Evolutionary conservation across 2,329 filamentous ascomycete species (phyloP).

Genomic region (Colletotrichum sublineola): DNA sequence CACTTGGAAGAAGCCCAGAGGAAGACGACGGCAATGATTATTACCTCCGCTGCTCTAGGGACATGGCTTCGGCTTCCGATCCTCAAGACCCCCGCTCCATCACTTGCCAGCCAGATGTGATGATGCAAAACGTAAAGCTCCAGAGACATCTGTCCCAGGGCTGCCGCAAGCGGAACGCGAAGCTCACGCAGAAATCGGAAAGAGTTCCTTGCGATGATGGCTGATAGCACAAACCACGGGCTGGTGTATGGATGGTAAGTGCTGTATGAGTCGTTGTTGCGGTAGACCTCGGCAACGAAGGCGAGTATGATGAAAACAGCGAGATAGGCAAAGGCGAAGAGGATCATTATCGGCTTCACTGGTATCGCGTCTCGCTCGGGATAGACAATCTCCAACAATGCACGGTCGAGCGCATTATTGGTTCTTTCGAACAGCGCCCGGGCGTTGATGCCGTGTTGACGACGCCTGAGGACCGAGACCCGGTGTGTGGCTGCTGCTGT

Average conservation of each 20-base stretch:
- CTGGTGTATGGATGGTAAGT: conserved; percentile 41
- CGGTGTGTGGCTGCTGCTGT: conserved; percentile 58
- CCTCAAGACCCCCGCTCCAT: conserved; percentile 63
- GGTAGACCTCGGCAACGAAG: conserved; percentile 25
- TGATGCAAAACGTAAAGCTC: conserved; percentile 69
- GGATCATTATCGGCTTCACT: conserved; percentile 36
- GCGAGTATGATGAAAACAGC: conserved; percentile 37
- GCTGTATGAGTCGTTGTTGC: conserved; percentile 30
- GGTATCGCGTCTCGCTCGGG: conserved; percentile 38
- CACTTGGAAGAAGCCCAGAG: conserved; percentile 35
- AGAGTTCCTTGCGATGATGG: conserved; percentile 63
- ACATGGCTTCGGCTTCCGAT: conserved; percentile 32
- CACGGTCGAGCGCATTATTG: conserved; percentile 36
- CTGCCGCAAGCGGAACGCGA: conserved; percentile 62
- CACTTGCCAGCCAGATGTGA: conserved; percentile 70
- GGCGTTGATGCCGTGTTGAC: conserved; percentile 32
- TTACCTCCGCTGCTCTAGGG: conserved; percentile 39
- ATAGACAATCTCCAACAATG: conserved; percentile 29
- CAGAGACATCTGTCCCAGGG: conserved; percentile 64
- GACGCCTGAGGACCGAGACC: conserved; percentile 38
- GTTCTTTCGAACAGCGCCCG: conserved; percentile 20
- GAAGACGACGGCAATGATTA: conserved; percentile 47
- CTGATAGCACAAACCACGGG: conserved; percentile 55
- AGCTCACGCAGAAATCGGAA: conserved; percentile 55
- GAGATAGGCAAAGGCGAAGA: conserved; percentile 34